These are phyloP conservation scores for Carex kokanica DNA, from an alignment of 176 grass and related monocot species.

Conservation along the genomic window DNA sequence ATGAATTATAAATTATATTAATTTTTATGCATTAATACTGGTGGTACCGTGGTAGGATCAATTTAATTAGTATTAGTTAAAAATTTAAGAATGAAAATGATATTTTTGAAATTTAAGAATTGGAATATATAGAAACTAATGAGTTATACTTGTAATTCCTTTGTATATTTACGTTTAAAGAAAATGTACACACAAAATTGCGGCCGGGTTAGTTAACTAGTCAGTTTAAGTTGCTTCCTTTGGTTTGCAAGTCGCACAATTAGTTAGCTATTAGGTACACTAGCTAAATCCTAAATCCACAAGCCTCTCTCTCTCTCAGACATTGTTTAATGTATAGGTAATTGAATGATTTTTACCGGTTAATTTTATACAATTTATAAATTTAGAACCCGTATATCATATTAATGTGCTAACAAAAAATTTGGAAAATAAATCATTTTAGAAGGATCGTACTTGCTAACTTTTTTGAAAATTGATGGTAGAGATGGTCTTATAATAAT, in stretches of 20 bases:
- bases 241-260: conserved; percentile 51
- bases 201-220: background rate
- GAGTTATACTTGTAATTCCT: background rate
- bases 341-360: background rate
- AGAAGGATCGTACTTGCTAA: background rate
- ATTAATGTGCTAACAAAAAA: no score
- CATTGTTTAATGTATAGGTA: background rate
- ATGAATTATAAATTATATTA: no score
- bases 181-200: background rate
- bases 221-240: background rate
- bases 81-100: background rate
- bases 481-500: background rate
- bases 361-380: background rate
- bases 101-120: background rate
- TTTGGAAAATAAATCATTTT: background rate
- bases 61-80: background rate
- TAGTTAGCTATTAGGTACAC: conserved; percentile 72
- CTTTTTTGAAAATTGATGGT: background rate
- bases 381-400: background rate
- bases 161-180: background rate
- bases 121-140: background rate
- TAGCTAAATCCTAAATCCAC: conserved; percentile 37
- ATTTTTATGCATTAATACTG: background rate
- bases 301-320: conserved; percentile 41
- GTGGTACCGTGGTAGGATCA: background rate